Base-by-base conservation (phyloP, 108 stramenopile species). In the Aurantiochytrium sp. region DNA sequence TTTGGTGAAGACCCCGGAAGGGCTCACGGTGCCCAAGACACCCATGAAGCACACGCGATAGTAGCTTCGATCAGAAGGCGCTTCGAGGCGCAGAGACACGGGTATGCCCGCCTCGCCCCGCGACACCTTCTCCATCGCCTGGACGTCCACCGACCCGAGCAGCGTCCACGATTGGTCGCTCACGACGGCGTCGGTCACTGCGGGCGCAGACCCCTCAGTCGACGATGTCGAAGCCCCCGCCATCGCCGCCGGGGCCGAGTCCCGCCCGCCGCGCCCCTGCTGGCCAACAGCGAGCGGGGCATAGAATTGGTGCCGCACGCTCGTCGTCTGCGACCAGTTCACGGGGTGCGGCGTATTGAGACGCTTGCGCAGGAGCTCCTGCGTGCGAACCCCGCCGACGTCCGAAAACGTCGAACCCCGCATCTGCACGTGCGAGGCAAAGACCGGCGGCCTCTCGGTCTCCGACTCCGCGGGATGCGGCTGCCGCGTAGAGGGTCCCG, bases 21-120 rank as follows among this genome's bases (percentile, higher is more conserved):
- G 42, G 12, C 39, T 48, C n/a, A 81, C 73, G 32, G 73, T 48
- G 50, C 73, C 73, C 8, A 81, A n/a, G 12, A 81, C 2, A 2
- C 73, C 73, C 73, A 81, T 81, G 3, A 81, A 81, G 45, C 73
- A 81, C 8, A 81, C 8, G 6, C 73, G 73, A 42, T 48, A 81
- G 45, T 81, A 81, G 39, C 39, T 48, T 81, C 45, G 12, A 2
- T 41, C 1, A 6, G 39, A 41, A 17, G 73, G 45, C 39, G 39
- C 45, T 12, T 48, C 39, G 30, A 81, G 39, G 39, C 73, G 39
- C 24, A 81, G 30, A 12, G 73, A 48, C 10, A 81, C 42, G n/a
- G 73, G 73, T 30, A 81, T 81, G 27, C 73, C 73, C 1, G 45
- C 73, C 4, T 81, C 73, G 39, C 73, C 73, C 10, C 45, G 6